These are phyloP conservation scores for Pichia sp. DNA, from an alignment of 1,139 yeast species.

Conservation along the genomic window DNA sequence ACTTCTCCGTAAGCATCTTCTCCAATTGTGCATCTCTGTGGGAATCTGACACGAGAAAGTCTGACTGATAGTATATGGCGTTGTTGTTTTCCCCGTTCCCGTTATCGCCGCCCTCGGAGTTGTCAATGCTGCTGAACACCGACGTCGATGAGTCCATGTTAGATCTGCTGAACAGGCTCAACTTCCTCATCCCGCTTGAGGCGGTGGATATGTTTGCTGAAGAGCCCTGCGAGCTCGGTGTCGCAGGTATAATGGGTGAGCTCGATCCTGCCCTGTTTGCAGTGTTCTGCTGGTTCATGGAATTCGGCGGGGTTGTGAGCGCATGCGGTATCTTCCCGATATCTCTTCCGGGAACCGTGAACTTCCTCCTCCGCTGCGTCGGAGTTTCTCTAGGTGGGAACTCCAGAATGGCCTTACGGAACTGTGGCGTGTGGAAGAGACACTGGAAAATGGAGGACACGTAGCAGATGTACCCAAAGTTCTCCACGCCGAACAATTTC, in stretches of 20 bases:
- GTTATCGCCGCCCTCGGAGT: neutral
- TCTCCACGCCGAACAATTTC: constrained; percentile 89
- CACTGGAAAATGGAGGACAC: constrained; percentile 91
- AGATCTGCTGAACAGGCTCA: constrained; percentile 8
- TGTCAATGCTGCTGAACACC: neutral
- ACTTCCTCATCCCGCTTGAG: constrained; percentile 6
- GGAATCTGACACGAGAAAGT: constrained; percentile 1
- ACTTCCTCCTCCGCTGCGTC: constrained; percentile 36
- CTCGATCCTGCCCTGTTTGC: constrained; percentile 1
- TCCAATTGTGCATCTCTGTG: constrained; percentile 19
- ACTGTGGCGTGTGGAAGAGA: constrained; percentile 66
- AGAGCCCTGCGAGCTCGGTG: constrained; percentile 4
- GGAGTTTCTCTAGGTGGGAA: constrained; percentile 38
- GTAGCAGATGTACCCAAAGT: constrained; percentile 92
- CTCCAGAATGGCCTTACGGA: constrained; percentile 55
- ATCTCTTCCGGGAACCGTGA: constrained; percentile 35
- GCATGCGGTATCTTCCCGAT: constrained; percentile 41
- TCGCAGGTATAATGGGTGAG: constrained; percentile 16
- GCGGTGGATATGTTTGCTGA: neutral
- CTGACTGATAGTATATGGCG: constrained; percentile 1
- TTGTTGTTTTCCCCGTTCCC: neutral
- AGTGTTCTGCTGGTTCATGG: neutral
- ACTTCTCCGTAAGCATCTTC: constrained; percentile 19
- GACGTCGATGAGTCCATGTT: constrained; percentile 3
- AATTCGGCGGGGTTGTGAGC: constrained; percentile 1